phyloP scores from a whole-genome alignment of 2,329 filamentous ascomycete genomes.

The Ophiocordyceps camponoti-saundersi region DNA sequence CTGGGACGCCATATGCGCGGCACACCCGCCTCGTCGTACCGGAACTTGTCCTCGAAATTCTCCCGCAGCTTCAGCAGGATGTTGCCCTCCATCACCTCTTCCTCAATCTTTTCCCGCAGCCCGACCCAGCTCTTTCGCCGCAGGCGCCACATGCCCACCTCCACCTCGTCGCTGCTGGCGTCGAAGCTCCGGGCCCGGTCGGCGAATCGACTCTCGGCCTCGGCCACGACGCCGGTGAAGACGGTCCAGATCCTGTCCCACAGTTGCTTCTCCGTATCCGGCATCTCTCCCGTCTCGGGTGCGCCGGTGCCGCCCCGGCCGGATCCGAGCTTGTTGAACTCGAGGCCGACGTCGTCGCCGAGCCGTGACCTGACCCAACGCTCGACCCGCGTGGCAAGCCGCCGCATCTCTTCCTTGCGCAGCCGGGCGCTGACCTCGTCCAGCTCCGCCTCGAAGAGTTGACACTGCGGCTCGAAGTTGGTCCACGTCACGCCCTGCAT shows the following conservation, averaged over 20 bases:
- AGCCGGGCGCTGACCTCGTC: conserved; percentile 74
- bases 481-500: conserved; percentile 79
- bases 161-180: conserved; percentile 77
- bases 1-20: conserved; percentile 92
- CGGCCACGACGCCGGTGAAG: conserved; percentile 66
- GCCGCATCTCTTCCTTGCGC: conserved; percentile 89
- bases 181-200: conserved; percentile 88
- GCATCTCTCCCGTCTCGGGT: conserved; percentile 60
- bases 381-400: conserved; percentile 78
- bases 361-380: conserved; percentile 84
- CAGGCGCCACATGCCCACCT: conserved; percentile 81
- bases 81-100: conserved; percentile 97
- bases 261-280: conserved; percentile 60
- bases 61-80: conserved; percentile 87
- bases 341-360: conserved; percentile 71
- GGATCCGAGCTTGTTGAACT: conserved; percentile 91
- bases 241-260: conserved; percentile 93
- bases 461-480: conserved; percentile 64
- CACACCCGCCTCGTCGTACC: conserved; percentile 88
- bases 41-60: conserved; percentile 98
- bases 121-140: conserved; percentile 91
- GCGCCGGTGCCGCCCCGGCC: conserved; percentile 70
- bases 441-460: conserved; percentile 75
- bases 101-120: conserved; percentile 76
- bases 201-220: conserved; percentile 72